phyloP scores from a whole-genome alignment of 2,329 filamentous ascomycete species.

The Zalaria obscura region DNA sequence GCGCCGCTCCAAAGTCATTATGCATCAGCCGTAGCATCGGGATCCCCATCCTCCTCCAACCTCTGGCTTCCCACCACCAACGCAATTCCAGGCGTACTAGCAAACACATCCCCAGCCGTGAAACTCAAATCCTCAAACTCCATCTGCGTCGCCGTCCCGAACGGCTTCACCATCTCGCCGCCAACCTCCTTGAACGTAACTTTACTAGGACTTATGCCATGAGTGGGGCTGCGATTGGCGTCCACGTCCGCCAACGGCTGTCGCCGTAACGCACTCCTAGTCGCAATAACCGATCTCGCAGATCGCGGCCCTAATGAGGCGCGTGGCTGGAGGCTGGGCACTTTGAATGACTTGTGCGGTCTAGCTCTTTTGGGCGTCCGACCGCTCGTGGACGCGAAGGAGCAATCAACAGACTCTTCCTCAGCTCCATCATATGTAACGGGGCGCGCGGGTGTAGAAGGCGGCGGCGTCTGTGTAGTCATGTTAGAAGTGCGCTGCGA shows the following conservation, averaged over 20 bases:
- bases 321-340: constrained; percentile 15
- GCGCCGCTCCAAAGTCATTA: neutral
- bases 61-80: neutral
- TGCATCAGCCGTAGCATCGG: constrained; percentile 1
- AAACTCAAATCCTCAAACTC: constrained; percentile 8
- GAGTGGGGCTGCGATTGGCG: constrained; percentile 12
- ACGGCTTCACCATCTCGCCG: neutral
- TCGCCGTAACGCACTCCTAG: constrained; percentile 8
- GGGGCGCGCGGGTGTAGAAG: constrained; percentile 2
- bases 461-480: neutral
- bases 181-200: constrained; percentile 6
- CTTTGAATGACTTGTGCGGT: constrained; percentile 18
- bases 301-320: constrained; percentile 6
- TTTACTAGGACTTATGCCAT: constrained; percentile 11
- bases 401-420: constrained; percentile 7
- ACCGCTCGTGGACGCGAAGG: constrained; percentile 14
- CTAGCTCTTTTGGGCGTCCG: constrained; percentile 28
- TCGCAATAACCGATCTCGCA: constrained; percentile 8
- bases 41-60: constrained; percentile 5
- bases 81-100: constrained; percentile 6
- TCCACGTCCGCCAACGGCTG: constrained; percentile 13
- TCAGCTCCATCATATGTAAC: neutral
- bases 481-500: constrained; percentile 3
- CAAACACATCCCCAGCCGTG: constrained; percentile 4
- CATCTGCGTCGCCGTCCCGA: neutral